Conservation (phyloP, 257 asterid species). For the Solanum dulcamara region DNA sequence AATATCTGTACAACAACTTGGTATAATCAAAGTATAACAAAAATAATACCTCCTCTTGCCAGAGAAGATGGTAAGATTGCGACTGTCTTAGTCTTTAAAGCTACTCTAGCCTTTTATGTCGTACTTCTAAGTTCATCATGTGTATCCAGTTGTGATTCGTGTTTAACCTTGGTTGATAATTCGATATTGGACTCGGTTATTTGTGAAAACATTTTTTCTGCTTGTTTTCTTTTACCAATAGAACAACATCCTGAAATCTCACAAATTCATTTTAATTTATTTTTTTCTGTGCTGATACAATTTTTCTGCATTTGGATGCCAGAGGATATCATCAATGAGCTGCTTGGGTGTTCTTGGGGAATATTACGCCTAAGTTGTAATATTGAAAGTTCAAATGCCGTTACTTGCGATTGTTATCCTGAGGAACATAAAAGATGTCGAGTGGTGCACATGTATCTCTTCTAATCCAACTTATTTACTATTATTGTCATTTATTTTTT, state of each 20-base stretch:
- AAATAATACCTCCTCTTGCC: background rate
- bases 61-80: background rate
- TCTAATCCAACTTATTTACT: background rate
- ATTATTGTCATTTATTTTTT: background rate
- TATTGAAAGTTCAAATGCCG: background rate
- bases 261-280: background rate
- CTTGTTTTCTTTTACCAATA: no score
- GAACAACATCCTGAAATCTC: no score
- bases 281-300: background rate
- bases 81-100: background rate
- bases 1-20: background rate
- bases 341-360: background rate
- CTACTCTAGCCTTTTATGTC: background rate
- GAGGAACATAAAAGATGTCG: background rate
- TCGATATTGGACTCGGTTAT: no score
- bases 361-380: background rate
- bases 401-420: background rate
- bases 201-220: no score
- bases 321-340: background rate
- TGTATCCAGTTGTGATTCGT: no score
- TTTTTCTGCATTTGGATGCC: background rate
- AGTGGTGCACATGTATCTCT: background rate
- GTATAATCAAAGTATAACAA: accelerated
- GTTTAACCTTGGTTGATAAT: no score
- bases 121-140: no score